Evolutionary conservation across 2,329 filamentous ascomycete genomes (phyloP).

Genomic region (Sporothrix pallida): DNA sequence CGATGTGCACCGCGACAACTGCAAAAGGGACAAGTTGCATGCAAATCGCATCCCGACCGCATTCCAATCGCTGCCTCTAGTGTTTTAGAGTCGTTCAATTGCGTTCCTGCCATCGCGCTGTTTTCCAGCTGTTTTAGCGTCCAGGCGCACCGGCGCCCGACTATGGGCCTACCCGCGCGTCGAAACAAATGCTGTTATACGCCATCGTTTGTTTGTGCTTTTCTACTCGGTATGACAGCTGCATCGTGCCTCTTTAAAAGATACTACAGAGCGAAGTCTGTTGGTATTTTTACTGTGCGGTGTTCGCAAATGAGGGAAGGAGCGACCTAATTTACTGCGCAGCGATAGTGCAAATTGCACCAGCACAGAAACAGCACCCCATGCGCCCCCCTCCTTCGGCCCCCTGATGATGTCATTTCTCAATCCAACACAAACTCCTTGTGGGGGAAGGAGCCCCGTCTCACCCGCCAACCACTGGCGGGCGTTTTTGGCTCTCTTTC

Average conservation of each 20-base stretch:
- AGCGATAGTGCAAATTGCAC: not conserved
- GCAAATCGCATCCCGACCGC: not conserved
- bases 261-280: no score
- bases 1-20: not conserved
- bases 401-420: constrained; percentile 26
- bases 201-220: no score
- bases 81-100: not conserved
- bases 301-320: constrained; percentile 11
- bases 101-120: constrained; percentile 10
- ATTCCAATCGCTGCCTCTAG: not conserved
- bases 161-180: constrained; percentile 1
- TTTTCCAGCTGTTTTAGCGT: not conserved
- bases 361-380: constrained; percentile 3
- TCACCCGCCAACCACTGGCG: constrained; percentile 2
- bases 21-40: not conserved
- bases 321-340: constrained; percentile 8
- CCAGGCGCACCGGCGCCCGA: not conserved
- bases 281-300: not conserved
- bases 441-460: constrained; percentile 21
- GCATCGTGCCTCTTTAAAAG: no score
- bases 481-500: not conserved
- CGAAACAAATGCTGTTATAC: not conserved
- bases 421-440: not conserved
- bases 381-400: not conserved
- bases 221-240: no score